phyloP scores from a whole-genome alignment of 129 eudicot species.

The Flaveria linearis region DNA sequence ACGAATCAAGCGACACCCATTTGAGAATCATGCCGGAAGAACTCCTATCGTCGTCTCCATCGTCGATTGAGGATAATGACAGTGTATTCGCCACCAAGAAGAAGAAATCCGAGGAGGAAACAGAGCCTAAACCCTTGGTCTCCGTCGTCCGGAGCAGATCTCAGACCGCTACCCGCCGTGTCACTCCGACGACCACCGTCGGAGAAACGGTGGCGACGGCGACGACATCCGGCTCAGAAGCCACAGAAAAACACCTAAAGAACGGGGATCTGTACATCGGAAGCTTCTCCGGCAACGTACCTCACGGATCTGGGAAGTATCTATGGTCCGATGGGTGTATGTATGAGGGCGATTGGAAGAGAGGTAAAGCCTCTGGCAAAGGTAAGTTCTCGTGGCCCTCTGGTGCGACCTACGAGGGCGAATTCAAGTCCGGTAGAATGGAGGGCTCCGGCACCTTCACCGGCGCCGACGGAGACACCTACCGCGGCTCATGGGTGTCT shows the following conservation, averaged over 20 bases:
- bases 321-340: conserved; percentile 94
- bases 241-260: conserved; percentile 54
- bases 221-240: conserved; percentile 20
- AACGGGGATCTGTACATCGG: conserved; percentile 97
- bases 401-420: conserved; percentile 92
- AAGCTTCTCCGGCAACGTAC: conserved; percentile 62
- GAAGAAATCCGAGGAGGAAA: conserved; percentile 46
- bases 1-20: background rate
- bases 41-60: conserved; percentile 23
- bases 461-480: conserved; percentile 88
- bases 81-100: conserved; percentile 19
- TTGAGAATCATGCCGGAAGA: conserved; percentile 56
- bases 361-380: conserved; percentile 81
- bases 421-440: conserved; percentile 89
- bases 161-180: conserved; percentile 63
- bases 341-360: conserved; percentile 94
- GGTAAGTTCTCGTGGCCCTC: conserved; percentile 99
- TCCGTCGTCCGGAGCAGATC: conserved; percentile 56
- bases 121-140: conserved; percentile 32
- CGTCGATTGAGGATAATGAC: conserved; percentile 30
- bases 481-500: conserved; percentile 64
- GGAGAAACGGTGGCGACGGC: background rate
- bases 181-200: conserved; percentile 52
- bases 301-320: conserved; percentile 93
- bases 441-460: conserved; percentile 85